A percentile compares a stretch with the other conserved stretches of the same genome.
Conservation (phyloP, 345 rosid species). For the Geranium rotundifolium region DNA sequence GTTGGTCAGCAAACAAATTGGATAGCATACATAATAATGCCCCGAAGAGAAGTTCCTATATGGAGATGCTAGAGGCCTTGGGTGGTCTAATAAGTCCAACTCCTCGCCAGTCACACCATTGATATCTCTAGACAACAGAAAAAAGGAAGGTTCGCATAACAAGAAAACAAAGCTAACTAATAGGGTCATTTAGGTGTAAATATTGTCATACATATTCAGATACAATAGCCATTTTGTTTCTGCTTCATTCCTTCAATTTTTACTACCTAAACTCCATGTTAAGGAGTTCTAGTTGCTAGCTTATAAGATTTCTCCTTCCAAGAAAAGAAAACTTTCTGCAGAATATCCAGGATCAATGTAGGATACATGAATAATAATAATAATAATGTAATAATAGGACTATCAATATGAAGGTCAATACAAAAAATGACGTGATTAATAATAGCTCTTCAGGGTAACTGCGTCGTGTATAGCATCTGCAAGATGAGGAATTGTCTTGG, state of each 20-base stretch:
- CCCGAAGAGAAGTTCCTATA: constrained; percentile 50
- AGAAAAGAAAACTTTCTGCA: too few species aligned
- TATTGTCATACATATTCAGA: neutral
- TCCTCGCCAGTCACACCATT: constrained; percentile 29
- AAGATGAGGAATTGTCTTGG: constrained; percentile 27
- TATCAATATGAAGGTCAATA: too few species aligned
- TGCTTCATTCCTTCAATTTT: too few species aligned
- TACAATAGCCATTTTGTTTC: neutral
- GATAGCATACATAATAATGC: constrained; percentile 11
- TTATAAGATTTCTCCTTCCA: neutral
- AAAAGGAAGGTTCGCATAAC: too few species aligned
- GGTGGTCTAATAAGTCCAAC: constrained; percentile 51
- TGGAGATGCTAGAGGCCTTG: constrained; percentile 64
- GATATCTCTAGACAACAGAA: too few species aligned
- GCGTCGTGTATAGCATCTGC: constrained; percentile 42
- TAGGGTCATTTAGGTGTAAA: too few species aligned
- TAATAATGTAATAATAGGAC: too few species aligned
- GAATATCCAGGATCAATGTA: too few species aligned
- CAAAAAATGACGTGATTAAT: too few species aligned
- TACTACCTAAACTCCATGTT: neutral
- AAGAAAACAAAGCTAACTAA: too few species aligned
- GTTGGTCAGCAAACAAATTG: constrained; percentile 15
- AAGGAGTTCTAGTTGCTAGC: neutral
- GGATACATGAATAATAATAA: too few species aligned
- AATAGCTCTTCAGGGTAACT: constrained; percentile 12